Base-by-base conservation (phyloP, 2,329 filamentous ascomycete species). In the Colletotrichum sp. region DNA sequence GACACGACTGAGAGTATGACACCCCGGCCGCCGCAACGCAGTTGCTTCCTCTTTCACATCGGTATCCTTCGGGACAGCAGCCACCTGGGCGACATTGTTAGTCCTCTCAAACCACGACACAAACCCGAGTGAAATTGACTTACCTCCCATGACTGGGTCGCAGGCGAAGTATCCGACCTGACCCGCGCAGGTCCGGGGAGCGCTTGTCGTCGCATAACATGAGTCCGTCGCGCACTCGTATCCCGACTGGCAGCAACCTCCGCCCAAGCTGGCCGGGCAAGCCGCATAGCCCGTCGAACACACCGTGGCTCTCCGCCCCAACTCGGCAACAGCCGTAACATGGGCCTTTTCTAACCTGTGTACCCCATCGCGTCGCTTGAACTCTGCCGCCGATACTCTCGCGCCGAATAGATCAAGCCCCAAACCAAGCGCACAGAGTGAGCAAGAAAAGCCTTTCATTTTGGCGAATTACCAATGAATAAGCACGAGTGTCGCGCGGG, bases 171-270 rank as follows among this genome's bases (percentile, higher is more conserved):
- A 89, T 8, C 85, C 85, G 5, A 78, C 76, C 6, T 64, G 36
- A 72, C 83, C 78, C 78, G 83, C 67, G 80, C 87, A 85, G 5
- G 86, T 84, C 8, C 84, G 83, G 15, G 87, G 84, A 15, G 83
- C 85, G 48, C 82, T 85, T 0, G 87, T 87, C 6, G 87, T 88
- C 15, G 87, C 86, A 78, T 85, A 86, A 75, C 89, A 90, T 43
- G 86, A 87, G 38, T 86, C 83, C 60, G 82, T 83, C 4, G 82
- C 88, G 80, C 90, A 91, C 6, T 83, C 82, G 78, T 89, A 91
- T 52, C 84, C 80, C 6, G 84, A 80, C 2, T 89, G 88, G 73
- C 88, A 90, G 72, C 88, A 90, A 38, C 85, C 87, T 38, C 88
- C 88, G 24, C 81, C 79, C n/a, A 87, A 70, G 12, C 84, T 84